Evolutionary conservation across 2,329 filamentous ascomycete species (phyloP).

Genomic region (Cylindrodendrum hubeiense): DNA sequence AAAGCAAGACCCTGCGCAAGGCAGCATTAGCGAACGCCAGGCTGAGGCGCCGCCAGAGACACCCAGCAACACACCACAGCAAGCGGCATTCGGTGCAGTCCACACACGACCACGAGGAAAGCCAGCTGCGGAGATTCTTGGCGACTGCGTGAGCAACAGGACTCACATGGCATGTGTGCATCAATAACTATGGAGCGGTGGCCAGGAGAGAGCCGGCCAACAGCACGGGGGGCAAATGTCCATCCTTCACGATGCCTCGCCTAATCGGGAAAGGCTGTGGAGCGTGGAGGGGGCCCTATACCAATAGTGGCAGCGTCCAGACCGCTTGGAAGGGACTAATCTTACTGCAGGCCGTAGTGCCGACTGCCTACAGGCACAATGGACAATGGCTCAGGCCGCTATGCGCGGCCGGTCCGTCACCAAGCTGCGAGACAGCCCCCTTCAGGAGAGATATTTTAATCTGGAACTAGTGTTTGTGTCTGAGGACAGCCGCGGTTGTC

Average conservation of each 20-base stretch:
- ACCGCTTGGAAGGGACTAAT: slow-evolving; percentile 21
- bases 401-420: slow-evolving; percentile 8
- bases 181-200: slow-evolving; percentile 3
- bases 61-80: background rate
- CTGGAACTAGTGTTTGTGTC: slow-evolving; percentile 7
- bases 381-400: slow-evolving; percentile 11
- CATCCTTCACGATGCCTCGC: slow-evolving; percentile 9
- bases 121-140: background rate
- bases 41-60: slow-evolving; percentile 10
- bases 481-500: slow-evolving; percentile 7
- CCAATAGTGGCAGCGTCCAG: slow-evolving; percentile 16
- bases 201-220: slow-evolving; percentile 1
- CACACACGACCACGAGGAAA: background rate
- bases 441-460: slow-evolving; percentile 7
- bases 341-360: slow-evolving; percentile 15
- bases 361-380: slow-evolving; percentile 3
- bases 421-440: slow-evolving; percentile 10
- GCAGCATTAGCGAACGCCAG: slow-evolving; percentile 18
- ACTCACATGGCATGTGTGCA: too few relatives aligned
- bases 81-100: background rate
- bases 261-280: slow-evolving; percentile 11
- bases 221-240: slow-evolving; percentile 3
- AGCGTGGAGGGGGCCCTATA: background rate
- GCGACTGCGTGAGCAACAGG: background rate
- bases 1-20: slow-evolving; percentile 10